Base-by-base conservation (phyloP, 2,329 filamentous ascomycete species). In the Fusarium sp. region DNA sequence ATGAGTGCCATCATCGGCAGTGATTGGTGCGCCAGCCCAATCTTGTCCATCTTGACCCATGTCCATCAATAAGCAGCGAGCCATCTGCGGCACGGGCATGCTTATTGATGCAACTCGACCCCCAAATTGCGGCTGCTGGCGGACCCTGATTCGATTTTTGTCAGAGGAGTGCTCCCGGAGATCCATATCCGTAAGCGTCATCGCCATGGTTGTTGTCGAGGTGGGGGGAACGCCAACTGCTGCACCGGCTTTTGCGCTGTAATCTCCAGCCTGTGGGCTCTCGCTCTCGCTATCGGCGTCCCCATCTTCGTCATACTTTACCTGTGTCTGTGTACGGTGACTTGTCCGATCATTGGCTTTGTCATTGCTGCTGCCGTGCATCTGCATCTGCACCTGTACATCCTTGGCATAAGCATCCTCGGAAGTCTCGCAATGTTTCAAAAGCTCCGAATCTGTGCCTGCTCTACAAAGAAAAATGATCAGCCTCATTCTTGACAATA, bases 11-110 rank as follows among this genome's bases (percentile, higher is more conserved):
- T 56, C 20, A 15, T 20, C 56, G 40, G 42, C 50, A 46, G 53
- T 75, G 68, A 76, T 76, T 76, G 74, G 74, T 56, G 74, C 73
- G 74, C 74, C 63, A 76, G 70, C 52, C 70, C 52, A 52, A 59
- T 55, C 57, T 66, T 38, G 67, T 60, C 60, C 70, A 59, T 52
- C 53, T 64, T 37, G 67, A 66, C 62, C 70, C 72, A 75, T 60
- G 56, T 42, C 55, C 59, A 67, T 73, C 61, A 71, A 66, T 71
- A 67, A 73, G 64, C 65, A 68, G 64, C 41, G 64, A 68, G 65
- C 57, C 64, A 57, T 68, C 56, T 63, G 71, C 45, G 48, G 54
- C 64, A 67, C 64, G 35, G 56, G 42, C 63, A 67, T 55, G 69
- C 67, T 75, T 67, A 71, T 66, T 67, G 73, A 72, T 67, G 63